Base-by-base conservation (phyloP, 371 early-diverging fungal genomes). In the Mucor velutinosus region DNA sequence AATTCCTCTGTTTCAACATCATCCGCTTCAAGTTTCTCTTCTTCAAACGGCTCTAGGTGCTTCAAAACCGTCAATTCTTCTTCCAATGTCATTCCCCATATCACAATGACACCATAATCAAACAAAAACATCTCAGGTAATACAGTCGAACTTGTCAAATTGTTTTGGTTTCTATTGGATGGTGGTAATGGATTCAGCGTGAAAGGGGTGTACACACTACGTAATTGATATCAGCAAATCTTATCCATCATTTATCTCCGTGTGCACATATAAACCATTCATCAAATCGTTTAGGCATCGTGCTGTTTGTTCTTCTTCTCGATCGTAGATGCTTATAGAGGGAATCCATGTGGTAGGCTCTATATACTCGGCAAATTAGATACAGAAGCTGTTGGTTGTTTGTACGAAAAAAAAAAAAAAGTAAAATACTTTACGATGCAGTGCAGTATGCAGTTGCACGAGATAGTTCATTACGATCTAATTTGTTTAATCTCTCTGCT, bases 71-170 rank as follows among this genome's bases (percentile, higher is more conserved):
- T 78, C 25, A 81, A 74, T 71, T 97, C 99, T 70, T 97, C 95
- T 45, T 82, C 76, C 60, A 91, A 86, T 11, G 90, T 87, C 83
- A 98, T 89, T 19, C 96, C 96, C 99, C 99, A 98, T 68, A 96
- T 89, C 2, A 97, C 97, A 12, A 94, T 90, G 4, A 96, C 97
- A 35, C 98, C 97, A 71, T 96, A 97, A 71, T 96, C 97, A 75
- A 97, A 97, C 59, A 92, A 75, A 66, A 93, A 93, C 60, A 93
- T 80, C 70, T 93, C 92, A 32, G 87, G 78, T 65, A 82, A 58
- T 57, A 57, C 33, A 19, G 32, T 33, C n/a, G 56, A 15, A 19
- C 32, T 19, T 32, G 57, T 32, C 21, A 57, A 17, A 17, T 32
- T 33, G 68, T 30, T 53, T 33, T 62, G 58, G 17, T 15, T 51